Conservation (phyloP, 352 stramenopile genomes). For the Elongisporangium anandrum region DNA sequence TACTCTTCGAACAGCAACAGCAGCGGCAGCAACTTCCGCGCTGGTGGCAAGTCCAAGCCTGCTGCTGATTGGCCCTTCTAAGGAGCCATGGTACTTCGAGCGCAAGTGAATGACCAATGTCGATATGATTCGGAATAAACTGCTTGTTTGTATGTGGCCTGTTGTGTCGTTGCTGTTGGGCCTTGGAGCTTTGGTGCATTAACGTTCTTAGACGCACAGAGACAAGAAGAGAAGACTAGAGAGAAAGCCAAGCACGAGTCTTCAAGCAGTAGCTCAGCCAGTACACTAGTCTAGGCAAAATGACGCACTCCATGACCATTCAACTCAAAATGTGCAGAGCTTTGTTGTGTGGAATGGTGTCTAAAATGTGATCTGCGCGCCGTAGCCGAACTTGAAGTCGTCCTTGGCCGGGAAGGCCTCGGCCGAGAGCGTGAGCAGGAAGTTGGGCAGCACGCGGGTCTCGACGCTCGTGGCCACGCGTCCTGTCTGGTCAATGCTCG, state of each 20-base stretch:
- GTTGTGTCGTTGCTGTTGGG: too few relatives aligned
- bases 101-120: too few relatives aligned
- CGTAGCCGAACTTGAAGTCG: slow-evolving; percentile 90
- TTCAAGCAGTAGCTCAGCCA: too few relatives aligned
- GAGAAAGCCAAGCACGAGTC: slow-evolving; percentile 1
- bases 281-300: slow-evolving; percentile 1
- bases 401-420: slow-evolving; percentile 85
- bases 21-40: slow-evolving; percentile 18
- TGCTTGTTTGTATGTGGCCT: too few relatives aligned
- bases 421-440: slow-evolving; percentile 79
- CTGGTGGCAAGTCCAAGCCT: slow-evolving; percentile 21
- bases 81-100: too few relatives aligned
- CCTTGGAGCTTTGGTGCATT: too few relatives aligned
- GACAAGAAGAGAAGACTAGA: background rate
- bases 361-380: slow-evolving; percentile 87
- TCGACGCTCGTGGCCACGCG: slow-evolving; percentile 82
- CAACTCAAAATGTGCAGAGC: background rate
- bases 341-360: slow-evolving; percentile 14
- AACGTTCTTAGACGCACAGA: too few relatives aligned
- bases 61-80: slow-evolving; percentile 79
- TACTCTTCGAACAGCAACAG: slow-evolving; percentile 12
- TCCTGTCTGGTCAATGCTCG: slow-evolving; percentile 78
- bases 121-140: too few relatives aligned
- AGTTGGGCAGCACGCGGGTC: slow-evolving; percentile 82
- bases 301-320: slow-evolving; percentile 5